Percentiles rank a stretch among this genome's conserved stretches.
Evolutionary conservation across 805 yeast genomes (phyloP).

Genomic region (Starmerella scarabaei): DNA sequence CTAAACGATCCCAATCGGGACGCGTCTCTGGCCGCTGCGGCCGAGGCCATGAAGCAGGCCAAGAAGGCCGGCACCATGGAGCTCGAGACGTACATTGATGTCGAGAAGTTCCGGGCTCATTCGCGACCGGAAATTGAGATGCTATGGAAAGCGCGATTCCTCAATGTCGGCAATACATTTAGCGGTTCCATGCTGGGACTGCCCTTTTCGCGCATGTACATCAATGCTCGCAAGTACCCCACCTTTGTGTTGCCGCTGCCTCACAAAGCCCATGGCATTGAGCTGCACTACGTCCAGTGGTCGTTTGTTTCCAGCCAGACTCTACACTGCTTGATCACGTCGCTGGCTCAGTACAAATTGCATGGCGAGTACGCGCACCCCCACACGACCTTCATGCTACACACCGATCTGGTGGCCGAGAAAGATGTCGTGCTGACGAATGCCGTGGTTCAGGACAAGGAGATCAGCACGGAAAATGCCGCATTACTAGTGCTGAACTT

Average conservation of each 20-base stretch:
- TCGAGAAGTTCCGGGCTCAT: slow-evolving; percentile 48
- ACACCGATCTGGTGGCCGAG: slow-evolving; percentile 50
- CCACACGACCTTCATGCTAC: slow-evolving; percentile 82
- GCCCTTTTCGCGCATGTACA: slow-evolving; percentile 50
- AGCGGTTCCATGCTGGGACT: slow-evolving; percentile 49
- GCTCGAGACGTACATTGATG: slow-evolving; percentile 55
- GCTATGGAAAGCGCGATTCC: slow-evolving; percentile 83
- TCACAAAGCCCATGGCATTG: slow-evolving; percentile 36
- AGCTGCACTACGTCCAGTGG: slow-evolving; percentile 93
- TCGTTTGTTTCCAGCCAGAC: slow-evolving; percentile 71
- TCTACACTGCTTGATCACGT: slow-evolving; percentile 78
- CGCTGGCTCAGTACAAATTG: slow-evolving; percentile 80
- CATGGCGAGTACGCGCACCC: slow-evolving; percentile 90
- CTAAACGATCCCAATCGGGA: not conserved
- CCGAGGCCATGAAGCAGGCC: slow-evolving; percentile 1
- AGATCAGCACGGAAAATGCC: slow-evolving; percentile 59
- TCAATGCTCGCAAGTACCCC: slow-evolving; percentile 61
- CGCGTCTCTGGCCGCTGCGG: not conserved
- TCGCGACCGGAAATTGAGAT: slow-evolving; percentile 53
- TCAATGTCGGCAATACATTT: slow-evolving; percentile 42
- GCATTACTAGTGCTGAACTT: slow-evolving; percentile 41
- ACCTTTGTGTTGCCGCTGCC: slow-evolving; percentile 86
- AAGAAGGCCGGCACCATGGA: slow-evolving; percentile 38
- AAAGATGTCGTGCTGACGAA: slow-evolving; percentile 70
- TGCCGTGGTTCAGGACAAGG: slow-evolving; percentile 57